Evolutionary conservation across 2,329 filamentous ascomycete genomes (phyloP).

Genomic region (Didymella segeticola): DNA sequence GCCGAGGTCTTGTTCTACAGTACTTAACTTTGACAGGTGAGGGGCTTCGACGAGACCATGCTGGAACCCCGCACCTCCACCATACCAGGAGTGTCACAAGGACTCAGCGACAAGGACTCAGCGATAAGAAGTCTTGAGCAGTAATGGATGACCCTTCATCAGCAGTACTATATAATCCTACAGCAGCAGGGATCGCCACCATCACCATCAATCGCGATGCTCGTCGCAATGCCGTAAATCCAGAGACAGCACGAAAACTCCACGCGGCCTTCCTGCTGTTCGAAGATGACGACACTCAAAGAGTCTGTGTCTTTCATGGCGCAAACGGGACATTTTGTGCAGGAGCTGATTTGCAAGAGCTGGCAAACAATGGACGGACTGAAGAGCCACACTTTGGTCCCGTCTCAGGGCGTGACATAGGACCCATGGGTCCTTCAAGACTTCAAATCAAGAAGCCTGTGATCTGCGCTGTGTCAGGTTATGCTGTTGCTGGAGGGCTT

Average conservation of each 20-base stretch:
- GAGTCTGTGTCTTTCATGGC: slow-evolving; percentile 61
- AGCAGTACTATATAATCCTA: slow-evolving; percentile 35
- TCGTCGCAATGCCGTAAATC: slow-evolving; percentile 61
- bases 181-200: slow-evolving; percentile 57
- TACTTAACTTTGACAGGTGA: background rate
- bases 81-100: background rate
- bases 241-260: slow-evolving; percentile 56
- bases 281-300: slow-evolving; percentile 58
- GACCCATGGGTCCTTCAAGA: slow-evolving; percentile 61
- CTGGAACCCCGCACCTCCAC: background rate
- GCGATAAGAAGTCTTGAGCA: slow-evolving; percentile 12
- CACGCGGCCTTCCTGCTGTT: slow-evolving; percentile 58
- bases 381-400: slow-evolving; percentile 35
- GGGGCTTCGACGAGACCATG: background rate
- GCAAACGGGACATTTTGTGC: slow-evolving; percentile 59
- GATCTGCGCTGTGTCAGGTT: slow-evolving; percentile 59
- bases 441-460: slow-evolving; percentile 60
- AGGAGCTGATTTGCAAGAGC: slow-evolving; percentile 59
- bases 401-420: slow-evolving; percentile 50
- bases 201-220: slow-evolving; percentile 62
- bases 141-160: slow-evolving; percentile 28
- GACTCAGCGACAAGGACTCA: background rate
- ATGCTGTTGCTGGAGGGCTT: slow-evolving; percentile 62
- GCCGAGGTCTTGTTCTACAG: background rate
- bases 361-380: slow-evolving; percentile 33